Evolutionary conservation across 2,329 filamentous ascomycete species (phyloP), one percentile per base, ranked within the genome.

Genomic region (Diaporthe capsici): DNA sequence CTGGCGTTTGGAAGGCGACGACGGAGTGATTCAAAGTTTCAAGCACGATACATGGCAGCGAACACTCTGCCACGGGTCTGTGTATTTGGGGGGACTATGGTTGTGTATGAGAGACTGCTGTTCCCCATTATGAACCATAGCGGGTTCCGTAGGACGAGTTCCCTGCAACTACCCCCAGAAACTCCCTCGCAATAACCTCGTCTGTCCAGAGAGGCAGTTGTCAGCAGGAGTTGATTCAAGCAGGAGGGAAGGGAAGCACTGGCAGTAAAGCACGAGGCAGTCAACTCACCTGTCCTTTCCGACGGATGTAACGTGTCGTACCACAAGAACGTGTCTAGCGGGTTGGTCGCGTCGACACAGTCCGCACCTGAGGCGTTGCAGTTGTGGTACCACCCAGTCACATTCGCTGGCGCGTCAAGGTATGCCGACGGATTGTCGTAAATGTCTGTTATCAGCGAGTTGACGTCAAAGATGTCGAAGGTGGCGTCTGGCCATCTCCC

Each of bases 241-340:
- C 31, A 2, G 12, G 8, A 7, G 47, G 22, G 42, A 5, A 49
- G n/a, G 8, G 20, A 0, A 4, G 17, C 31, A 31, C 31, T 31
- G 31, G 31, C n/a, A 22, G 17, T 2, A 20, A 4, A 34, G 28
- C 17, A 37, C 20, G 31, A 25, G 47, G 49, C n/a, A 55, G 42
- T 42, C 88, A 85, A 85, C 80, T 89, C 84, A 83, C 91, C 88
- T 10, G 92, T 89, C 83, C 90, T 90, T 83, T 92, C 88, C 42
- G 91, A 92, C 0, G 93, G 93, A 84, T 96, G 94, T 81, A 96
- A 82, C 81, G 92, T 90, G 83, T 96, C 94, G 79, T 88, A 89
- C 93, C 94, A 96, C 81, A 95, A 78, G 81, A 90, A 96, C 61
- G 89, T 91, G 78, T 93, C 90, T 47, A 86, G 82, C 47, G 86